Conservation (phyloP, 2,329 filamentous ascomycete species). For the Trichoderma sp. region DNA sequence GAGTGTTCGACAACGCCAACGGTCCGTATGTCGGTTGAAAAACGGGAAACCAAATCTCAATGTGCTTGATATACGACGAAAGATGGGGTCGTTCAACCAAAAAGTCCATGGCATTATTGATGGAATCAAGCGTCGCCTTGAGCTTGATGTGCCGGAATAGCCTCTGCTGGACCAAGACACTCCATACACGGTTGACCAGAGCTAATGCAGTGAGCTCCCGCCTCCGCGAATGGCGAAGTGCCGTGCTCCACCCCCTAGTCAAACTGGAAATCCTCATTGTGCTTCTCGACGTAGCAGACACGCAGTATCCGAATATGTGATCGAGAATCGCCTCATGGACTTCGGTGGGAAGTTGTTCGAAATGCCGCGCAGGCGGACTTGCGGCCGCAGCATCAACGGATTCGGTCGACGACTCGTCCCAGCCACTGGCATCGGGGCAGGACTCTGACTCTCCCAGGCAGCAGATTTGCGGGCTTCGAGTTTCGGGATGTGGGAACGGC, state of each 20-base stretch:
- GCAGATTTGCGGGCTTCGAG: slow-evolving; percentile 35
- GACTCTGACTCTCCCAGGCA: slow-evolving; percentile 28
- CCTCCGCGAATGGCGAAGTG: slow-evolving; percentile 63
- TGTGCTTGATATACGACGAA: slow-evolving; percentile 63
- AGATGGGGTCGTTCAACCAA: slow-evolving; percentile 59
- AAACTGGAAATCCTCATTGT: slow-evolving; percentile 52
- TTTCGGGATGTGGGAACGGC: slow-evolving; percentile 55
- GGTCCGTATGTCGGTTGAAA: slow-evolving; percentile 57
- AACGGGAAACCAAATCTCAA: slow-evolving; percentile 76
- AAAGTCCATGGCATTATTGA: slow-evolving; percentile 59
- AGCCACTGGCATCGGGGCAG: slow-evolving; percentile 20
- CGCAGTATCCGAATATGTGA: slow-evolving; percentile 66
- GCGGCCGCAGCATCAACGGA: slow-evolving; percentile 20
- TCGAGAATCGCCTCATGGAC: slow-evolving; percentile 72
- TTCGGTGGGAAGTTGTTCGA: slow-evolving; percentile 60
- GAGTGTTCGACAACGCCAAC: slow-evolving; percentile 41
- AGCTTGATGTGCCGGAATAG: slow-evolving; percentile 75
- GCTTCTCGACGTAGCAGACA: slow-evolving; percentile 58
- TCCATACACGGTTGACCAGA: slow-evolving; percentile 62
- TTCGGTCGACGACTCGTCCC: slow-evolving; percentile 12
- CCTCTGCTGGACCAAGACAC: slow-evolving; percentile 64
- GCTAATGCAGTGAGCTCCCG: slow-evolving; percentile 66
- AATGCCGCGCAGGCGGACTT: slow-evolving; percentile 31
- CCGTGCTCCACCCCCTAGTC: slow-evolving; percentile 61
- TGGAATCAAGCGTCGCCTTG: slow-evolving; percentile 64